Base-by-base conservation (phyloP, 1,139 yeast genomes). In the Pichia sorboxylosa region DNA sequence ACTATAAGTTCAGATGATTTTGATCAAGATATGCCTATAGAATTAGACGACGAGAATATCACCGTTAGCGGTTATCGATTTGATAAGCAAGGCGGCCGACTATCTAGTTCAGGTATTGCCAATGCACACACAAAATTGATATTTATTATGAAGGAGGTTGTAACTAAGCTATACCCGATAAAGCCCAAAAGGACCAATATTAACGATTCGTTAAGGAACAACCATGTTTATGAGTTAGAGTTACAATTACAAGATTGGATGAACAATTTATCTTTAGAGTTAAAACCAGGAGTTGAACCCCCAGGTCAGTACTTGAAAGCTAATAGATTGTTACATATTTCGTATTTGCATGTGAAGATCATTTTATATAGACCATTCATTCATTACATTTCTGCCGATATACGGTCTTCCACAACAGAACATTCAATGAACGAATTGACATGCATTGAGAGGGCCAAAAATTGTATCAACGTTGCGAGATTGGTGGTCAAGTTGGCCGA, bases 331-430 rank as follows among this genome's bases (percentile, higher is more conserved):
- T 60, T 85, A 14, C 90, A 83, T 49, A 60, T 85, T 33, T 72
- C 94, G 5, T 84, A 80, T 43, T 63, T 85, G 36, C 92, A 84
- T 50, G 83, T 85, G 39, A 87, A 82, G 52, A 75, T 85, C 34
- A 80, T 84, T 50, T 61, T 85, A 17, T 87, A 87, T 52, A 70
- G 97, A 33, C 97, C 96, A 2, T 85, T 84, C 51, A 83, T 85
- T 44, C 96, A 85, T 58, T 84, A 79, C 51, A 69, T 83, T 34
- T 65, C 76, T 5, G 52, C 59, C 7, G 57, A 58, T 26, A 54
- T 59, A n/a, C 30, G 45, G 6, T 21, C 34, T 3, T 30, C 44
- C 16, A n/a, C n/a, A n/a, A n/a, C n/a, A n/a, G n/a, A n/a, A n/a
- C 22, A 19, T 8, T 43, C 43, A 10, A 32, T 38, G 3, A 40